Evolutionary conservation across 2,329 filamentous ascomycete species (phyloP).

Genomic region (Fusarium sp.): DNA sequence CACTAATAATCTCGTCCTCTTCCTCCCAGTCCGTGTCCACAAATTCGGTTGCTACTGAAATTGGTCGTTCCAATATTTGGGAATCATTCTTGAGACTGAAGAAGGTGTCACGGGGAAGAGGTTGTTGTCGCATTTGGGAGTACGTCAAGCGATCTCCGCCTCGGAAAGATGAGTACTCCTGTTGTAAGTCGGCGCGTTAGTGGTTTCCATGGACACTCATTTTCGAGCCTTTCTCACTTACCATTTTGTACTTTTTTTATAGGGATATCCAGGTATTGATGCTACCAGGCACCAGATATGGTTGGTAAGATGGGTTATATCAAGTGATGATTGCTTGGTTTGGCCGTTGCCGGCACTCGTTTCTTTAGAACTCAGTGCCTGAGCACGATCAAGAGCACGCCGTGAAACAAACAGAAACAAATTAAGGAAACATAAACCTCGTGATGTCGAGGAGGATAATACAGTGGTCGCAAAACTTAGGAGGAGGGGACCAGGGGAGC

Average conservation of each 20-base stretch:
- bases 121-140: slow-evolving; percentile 65
- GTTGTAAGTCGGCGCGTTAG: slow-evolving; percentile 30
- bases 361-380: slow-evolving; percentile 41
- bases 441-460: slow-evolving; percentile 49
- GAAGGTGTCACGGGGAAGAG: slow-evolving; percentile 65
- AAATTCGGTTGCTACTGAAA: slow-evolving; percentile 80
- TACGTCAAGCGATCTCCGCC: slow-evolving; percentile 54
- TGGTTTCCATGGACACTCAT: not conserved
- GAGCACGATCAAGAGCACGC: slow-evolving; percentile 38
- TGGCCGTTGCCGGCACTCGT: slow-evolving; percentile 54
- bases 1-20: slow-evolving; percentile 69
- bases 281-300: slow-evolving; percentile 33
- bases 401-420: slow-evolving; percentile 46
- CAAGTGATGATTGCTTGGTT: slow-evolving; percentile 28
- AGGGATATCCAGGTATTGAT: slow-evolving; percentile 18
- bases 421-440: slow-evolving; percentile 47
- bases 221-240: slow-evolving; percentile 36
- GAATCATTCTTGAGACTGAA: slow-evolving; percentile 67
- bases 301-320: slow-evolving; percentile 31
- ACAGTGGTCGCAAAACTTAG: slow-evolving; percentile 56
- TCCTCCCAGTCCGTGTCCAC: slow-evolving; percentile 82
- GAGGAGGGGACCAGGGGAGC: slow-evolving; percentile 49
- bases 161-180: slow-evolving; percentile 54
- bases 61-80: slow-evolving; percentile 62
- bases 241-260: slow-evolving; percentile 47